Percentiles rank a stretch among this genome's conserved stretches.
Evolutionary conservation across 768 basidiomycete genomes (phyloP).

Genomic region (Phlebiopsis gigantea): DNA sequence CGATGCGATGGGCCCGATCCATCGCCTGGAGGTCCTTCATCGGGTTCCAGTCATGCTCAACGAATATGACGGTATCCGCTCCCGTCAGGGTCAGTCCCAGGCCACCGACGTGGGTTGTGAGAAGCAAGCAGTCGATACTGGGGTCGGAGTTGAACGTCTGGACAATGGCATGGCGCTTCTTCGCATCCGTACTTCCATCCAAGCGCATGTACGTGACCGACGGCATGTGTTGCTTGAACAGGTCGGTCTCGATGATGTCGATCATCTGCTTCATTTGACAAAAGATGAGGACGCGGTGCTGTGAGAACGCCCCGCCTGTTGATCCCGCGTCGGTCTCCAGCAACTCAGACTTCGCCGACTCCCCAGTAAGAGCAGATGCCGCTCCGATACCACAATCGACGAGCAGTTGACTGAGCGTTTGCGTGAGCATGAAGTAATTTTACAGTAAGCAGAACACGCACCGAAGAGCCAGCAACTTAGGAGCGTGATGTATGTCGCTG

Average conservation of each 20-base stretch:
- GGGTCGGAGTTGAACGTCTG: slow-evolving; percentile 98
- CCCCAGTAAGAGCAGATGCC: slow-evolving; percentile 34
- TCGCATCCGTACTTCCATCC: slow-evolving; percentile 88
- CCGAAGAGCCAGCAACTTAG: slow-evolving; percentile 89
- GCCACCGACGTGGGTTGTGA: slow-evolving; percentile 97
- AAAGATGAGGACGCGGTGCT: slow-evolving; percentile 98
- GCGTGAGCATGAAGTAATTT: neutral
- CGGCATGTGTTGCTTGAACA: slow-evolving; percentile 91
- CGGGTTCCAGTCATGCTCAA: slow-evolving; percentile 99
- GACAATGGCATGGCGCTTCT: slow-evolving; percentile 93
- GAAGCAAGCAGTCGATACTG: slow-evolving; percentile 90
- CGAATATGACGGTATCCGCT: slow-evolving; percentile 98
- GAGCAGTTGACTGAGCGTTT: slow-evolving; percentile 72
- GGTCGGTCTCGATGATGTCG: slow-evolving; percentile 90
- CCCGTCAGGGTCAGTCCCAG: slow-evolving; percentile 94
- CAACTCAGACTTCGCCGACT: slow-evolving; percentile 62
- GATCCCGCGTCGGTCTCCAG: slow-evolving; percentile 50
- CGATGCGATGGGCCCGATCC: slow-evolving; percentile 97
- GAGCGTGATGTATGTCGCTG: slow-evolving; percentile 85
- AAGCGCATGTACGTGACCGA: slow-evolving; percentile 97
- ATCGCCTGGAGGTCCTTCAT: slow-evolving; percentile 99
- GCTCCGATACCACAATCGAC: slow-evolving; percentile 91
- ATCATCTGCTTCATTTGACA: slow-evolving; percentile 99
- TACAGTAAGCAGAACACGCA: slow-evolving; percentile 32
- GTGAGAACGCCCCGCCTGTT: slow-evolving; percentile 66